Evolutionary conservation across 768 basidiomycete species (phyloP), one percentile per base, ranked within the genome.

Genomic region (Leccinum obscurum): DNA sequence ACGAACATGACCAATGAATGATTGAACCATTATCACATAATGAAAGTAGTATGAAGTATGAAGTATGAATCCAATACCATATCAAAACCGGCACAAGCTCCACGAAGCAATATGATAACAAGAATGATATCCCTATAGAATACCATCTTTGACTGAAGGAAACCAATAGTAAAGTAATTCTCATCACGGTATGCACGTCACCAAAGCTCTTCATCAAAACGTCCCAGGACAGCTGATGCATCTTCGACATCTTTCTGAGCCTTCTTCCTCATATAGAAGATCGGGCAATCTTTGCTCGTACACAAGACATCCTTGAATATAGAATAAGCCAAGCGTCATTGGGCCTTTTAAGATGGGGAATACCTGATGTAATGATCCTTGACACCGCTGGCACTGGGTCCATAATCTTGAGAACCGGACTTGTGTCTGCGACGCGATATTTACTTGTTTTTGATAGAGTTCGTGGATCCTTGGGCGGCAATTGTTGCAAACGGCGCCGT

Each of bases 381-480:
- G 97, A 79, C 97, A 99, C 26, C 97, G 85, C 70, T 99, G 97
- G 67, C 97, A 99, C 70, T 98, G 96, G 1, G 97, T 98, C 97
- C 97, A 99, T 24, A 99, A 74, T 53, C 95, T 85, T 20, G 96
- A 91, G 73, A 97, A 98, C 52, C 92, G 87, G 7, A 95, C 88
- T 79, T 99, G 93, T 50, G 89, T 78, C 22, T 85, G 84, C 0
- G 95, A 95, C 0, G 91, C 85, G 6, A 78, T 77, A 6, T 81
- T 68, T 41, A 91, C 83, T 71, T 98, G 96, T 71, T 95, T 98
- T 69, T 94, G 90, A 70, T 97, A 98, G 51, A 99, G 75, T 68
- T 97, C 97, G 17, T 90, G 88, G 13, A 96, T 83, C 57, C 85
- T 83, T 2, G 92, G 86, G 50, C 87, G 83, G 70, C 97, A 98